Base-by-base conservation (phyloP, 805 yeast genomes). In the Candida koratica region DNA sequence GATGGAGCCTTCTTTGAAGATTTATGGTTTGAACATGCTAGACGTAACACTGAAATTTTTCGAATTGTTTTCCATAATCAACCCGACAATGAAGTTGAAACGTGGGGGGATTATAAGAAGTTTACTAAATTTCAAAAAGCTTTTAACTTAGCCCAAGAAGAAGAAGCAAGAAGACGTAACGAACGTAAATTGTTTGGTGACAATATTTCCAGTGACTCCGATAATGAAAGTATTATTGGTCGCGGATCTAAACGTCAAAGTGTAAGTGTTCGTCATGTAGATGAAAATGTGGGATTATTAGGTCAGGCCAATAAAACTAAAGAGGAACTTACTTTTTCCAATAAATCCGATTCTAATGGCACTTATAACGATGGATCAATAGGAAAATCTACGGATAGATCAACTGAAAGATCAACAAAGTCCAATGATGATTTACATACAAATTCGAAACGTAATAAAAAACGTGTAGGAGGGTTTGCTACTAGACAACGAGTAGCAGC, bases 41-140 rank as follows among this genome's bases (percentile, higher is more conserved):
- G 82, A 36, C 71, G 89, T 49, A 93, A 93, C 52, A 87, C 97
- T 0, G 69, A 75, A 41, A 64, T 94, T 1, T 93, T 75, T 63
- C 71, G 96, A 42, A 68, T 82, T 56, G 84, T 93, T 1, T 93
- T 93, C 71, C 89, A 89, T 45, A 79, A 86, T 43, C 98, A 94
- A 54, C 99, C 99, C 0, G 98, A 93, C 58, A 87, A 90, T 55
- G 69, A 77, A 5, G 97, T 90, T n/a, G 70, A 70, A 16, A 74
- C 88, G 0, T 93, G 99, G 99, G 74, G 74, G 38, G 95, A 87
- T 38, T 93, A 87, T 57, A 89, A 85, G 55, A 78, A 73, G 17
- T 83, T 69, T 54, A 71, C 78, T 40, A 77, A 73, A 41, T 58
- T 83, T 47, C 69, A 68, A 33, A 65, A 71, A 13, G 87, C 83